phyloP scores from a whole-genome alignment of 352 stramenopile genomes.

The Achlya hypogyna region DNA sequence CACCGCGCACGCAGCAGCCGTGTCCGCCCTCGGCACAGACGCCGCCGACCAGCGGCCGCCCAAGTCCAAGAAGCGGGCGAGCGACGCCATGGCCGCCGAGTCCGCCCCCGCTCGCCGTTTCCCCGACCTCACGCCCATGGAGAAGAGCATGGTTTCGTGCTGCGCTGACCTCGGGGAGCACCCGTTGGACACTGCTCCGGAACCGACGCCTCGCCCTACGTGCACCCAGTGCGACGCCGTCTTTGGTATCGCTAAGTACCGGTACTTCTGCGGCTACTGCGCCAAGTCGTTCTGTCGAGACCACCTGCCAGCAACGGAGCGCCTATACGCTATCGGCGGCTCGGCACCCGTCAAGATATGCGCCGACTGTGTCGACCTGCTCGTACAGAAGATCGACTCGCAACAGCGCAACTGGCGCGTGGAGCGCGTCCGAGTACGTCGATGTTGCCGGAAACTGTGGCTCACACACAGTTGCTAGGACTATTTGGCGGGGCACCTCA shows the following conservation, averaged over 20 bases:
- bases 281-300: slow-evolving; percentile 69
- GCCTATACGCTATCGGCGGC: slow-evolving; percentile 60
- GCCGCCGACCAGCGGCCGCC: background rate
- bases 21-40: slow-evolving; percentile 1
- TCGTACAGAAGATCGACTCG: slow-evolving; percentile 67
- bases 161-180: slow-evolving; percentile 37
- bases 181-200: slow-evolving; percentile 45
- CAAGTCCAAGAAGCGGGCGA: background rate
- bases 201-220: slow-evolving; percentile 43
- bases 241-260: slow-evolving; percentile 78
- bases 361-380: slow-evolving; percentile 54
- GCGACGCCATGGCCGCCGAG: background rate
- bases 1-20: slow-evolving; percentile 9
- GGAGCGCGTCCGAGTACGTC: slow-evolving; percentile 51
- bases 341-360: slow-evolving; percentile 51
- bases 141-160: slow-evolving; percentile 63
- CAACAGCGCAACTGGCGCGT: slow-evolving; percentile 71
- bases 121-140: slow-evolving; percentile 56
- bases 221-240: slow-evolving; percentile 62
- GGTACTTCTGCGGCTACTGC: slow-evolving; percentile 78
- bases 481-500: slow-evolving; percentile 51
- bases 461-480: slow-evolving; percentile 36
- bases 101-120: slow-evolving; percentile 28
- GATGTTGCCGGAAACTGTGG: background rate
- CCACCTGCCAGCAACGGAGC: slow-evolving; percentile 45